These are phyloP conservation scores for Elaeis guineensis DNA, from an alignment of 176 grass and related monocot genomes.

Conservation along the genomic window DNA sequence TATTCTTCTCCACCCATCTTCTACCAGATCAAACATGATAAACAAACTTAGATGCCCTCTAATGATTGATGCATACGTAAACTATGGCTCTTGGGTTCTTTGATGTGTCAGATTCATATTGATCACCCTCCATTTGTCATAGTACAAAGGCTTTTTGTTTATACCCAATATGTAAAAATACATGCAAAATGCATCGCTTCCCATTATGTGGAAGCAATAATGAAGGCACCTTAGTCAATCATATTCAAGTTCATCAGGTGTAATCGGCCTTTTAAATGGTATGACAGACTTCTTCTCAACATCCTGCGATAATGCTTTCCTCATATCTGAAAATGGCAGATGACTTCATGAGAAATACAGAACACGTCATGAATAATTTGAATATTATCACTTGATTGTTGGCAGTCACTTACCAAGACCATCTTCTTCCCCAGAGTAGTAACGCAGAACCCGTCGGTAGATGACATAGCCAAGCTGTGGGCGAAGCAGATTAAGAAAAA, in stretches of 20 bases:
- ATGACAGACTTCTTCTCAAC: constrained; percentile 91
- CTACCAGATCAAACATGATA: too few relatives aligned
- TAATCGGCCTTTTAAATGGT: constrained; percentile 85
- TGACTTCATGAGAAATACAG: not conserved
- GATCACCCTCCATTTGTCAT: too few relatives aligned
- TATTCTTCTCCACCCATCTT: too few relatives aligned
- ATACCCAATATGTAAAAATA: too few relatives aligned
- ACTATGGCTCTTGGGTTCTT: too few relatives aligned
- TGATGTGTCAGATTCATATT: too few relatives aligned
- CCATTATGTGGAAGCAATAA: too few relatives aligned
- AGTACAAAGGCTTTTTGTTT: too few relatives aligned
- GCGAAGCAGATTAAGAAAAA: not conserved
- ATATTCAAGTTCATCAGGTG: constrained; percentile 97
- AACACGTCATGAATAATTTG: too few relatives aligned
- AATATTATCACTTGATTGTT: not conserved
- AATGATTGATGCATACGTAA: too few relatives aligned
- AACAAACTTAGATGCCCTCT: too few relatives aligned
- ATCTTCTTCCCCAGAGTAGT: constrained; percentile 99
- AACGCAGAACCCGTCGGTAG: constrained; percentile 89
- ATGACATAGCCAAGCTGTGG: constrained; percentile 86
- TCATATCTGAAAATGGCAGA: constrained; percentile 59
- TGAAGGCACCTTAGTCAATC: constrained; percentile 28
- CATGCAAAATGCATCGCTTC: too few relatives aligned
- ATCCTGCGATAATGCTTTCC: constrained; percentile 85
- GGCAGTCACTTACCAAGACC: constrained; percentile 56